These are phyloP conservation scores for Glonium stellatum DNA, from an alignment of 495 filamentous ascomycete species.

Conservation along the genomic window DNA sequence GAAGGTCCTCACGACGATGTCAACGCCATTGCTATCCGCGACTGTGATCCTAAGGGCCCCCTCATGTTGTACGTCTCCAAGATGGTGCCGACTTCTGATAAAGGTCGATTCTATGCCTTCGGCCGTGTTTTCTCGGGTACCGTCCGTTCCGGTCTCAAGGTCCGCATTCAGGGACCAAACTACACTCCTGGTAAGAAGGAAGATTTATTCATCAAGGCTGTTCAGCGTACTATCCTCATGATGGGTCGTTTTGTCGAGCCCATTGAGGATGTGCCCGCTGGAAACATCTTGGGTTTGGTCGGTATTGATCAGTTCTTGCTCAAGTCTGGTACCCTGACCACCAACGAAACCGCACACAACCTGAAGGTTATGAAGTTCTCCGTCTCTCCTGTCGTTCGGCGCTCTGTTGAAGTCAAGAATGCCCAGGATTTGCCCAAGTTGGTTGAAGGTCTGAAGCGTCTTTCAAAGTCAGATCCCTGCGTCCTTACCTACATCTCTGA, in stretches of 20 bases:
- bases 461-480: conserved; percentile 99
- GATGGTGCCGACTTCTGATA: conserved; percentile 99
- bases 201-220: conserved; percentile 98
- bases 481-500: conserved; percentile 82
- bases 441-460: conserved; percentile 99
- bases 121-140: conserved; percentile 99
- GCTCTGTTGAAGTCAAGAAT: conserved; percentile 99
- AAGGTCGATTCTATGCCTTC: conserved; percentile 99
- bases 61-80: conserved; percentile 99
- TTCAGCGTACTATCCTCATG: conserved; percentile 99
- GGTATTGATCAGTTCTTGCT: conserved; percentile 99
- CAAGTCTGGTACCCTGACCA: conserved; percentile 99
- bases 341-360: conserved; percentile 96
- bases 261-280: conserved; percentile 97
- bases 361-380: conserved; percentile 99
- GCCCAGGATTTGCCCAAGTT: conserved; percentile 99
- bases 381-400: conserved; percentile 96
- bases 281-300: conserved; percentile 98
- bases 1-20: conserved; percentile 93
- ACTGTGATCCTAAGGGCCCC: conserved; percentile 93
- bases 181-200: conserved; percentile 98
- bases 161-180: conserved; percentile 99
- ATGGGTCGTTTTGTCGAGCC: conserved; percentile 99
- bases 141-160: conserved; percentile 94
- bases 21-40: conserved; percentile 87